A percentile compares a stretch with the other conserved stretches of the same genome.
Evolutionary conservation across 495 filamentous ascomycete genomes (phyloP).

Genomic region (Tuber borchii): DNA sequence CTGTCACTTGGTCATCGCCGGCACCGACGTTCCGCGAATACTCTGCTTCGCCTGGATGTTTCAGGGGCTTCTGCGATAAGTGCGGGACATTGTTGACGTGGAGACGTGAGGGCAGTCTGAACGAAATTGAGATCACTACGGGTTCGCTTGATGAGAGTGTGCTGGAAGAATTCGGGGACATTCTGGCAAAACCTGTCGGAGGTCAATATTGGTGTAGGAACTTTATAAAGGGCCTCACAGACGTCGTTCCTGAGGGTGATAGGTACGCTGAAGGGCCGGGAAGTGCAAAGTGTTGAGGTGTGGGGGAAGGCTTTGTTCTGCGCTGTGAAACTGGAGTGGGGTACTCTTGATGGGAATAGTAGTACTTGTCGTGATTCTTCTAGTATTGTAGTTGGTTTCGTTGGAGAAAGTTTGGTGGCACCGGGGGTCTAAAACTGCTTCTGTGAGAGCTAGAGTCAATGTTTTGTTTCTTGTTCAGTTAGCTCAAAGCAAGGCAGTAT

Average conservation of each 20-base stretch:
- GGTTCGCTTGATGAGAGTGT: neutral
- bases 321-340: neutral
- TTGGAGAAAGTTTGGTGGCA: neutral
- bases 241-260: neutral
- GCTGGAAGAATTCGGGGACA: neutral
- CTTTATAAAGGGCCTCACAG: constrained; percentile 15
- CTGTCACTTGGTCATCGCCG: constrained; percentile 38
- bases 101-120: neutral
- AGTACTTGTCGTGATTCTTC: neutral
- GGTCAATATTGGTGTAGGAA: constrained; percentile 12
- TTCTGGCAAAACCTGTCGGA: neutral
- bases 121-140: neutral
- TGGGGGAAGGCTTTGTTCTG: neutral
- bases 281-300: neutral
- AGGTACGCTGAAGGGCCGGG: constrained; percentile 1
- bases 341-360: neutral
- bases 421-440: neutral
- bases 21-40: constrained; percentile 14
- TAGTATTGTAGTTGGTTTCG: neutral
- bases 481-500: neutral
- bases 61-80: constrained; percentile 16
- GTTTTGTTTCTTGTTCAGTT: neutral
- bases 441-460: neutral
- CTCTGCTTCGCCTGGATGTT: neutral
- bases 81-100: constrained; percentile 19